Base-by-base conservation (phyloP, 139 green algal species). In the Auxenochlorella pyrenoidosa region DNA sequence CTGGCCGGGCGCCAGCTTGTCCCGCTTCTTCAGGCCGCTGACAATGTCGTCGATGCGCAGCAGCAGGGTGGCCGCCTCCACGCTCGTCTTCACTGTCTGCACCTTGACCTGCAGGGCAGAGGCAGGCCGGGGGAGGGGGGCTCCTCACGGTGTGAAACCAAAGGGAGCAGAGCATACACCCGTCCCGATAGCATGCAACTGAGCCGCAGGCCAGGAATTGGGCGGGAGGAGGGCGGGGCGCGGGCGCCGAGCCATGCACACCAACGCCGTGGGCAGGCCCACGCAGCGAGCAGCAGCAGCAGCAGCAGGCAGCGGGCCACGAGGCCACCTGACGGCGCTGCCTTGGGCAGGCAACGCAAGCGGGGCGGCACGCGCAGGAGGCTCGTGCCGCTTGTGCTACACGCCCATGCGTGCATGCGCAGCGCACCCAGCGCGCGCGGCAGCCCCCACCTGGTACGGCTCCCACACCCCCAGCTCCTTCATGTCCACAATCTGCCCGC, bases 31-130 rank as follows among this genome's bases (percentile, higher is more conserved):
- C 38, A 93, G 93, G 18, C 97, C 97, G 65, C 88, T 96, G 22
- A 99, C 96, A 78, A 99, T 99, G 93, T 99, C 98, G 87, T 99
- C 98, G 79, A 99, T 99, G 83, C 98, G 92, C 77, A 99, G 95
- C 81, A 99, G 93, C 95, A 99, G 96, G 19, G 91, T 94, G 30
- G 97, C 96, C 18, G 91, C 91, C 89, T 99, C 98, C 1, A 99
- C 88, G 0, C 96, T 93, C 0, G 98, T 99, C 91, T 99, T 99
- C 71, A 99, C 94, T 0, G 97, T 99, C 91, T 99, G 98, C 32
- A 85, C 63, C 80, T 85, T 85, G 80, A 85, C 80, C 80, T 85
- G 63, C 80, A 15, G 26, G 6, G 2, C 6, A n/a, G 75, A 1
- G 43, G 76, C 51, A 36, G 51, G 32, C 18, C 13, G 3, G 47